A percentile compares a stretch with the other conserved stretches of the same genome.
These are phyloP conservation scores for Cyamopsis tetragonoloba DNA, from an alignment of 306 rosid genomes.

Conservation along the genomic window DNA sequence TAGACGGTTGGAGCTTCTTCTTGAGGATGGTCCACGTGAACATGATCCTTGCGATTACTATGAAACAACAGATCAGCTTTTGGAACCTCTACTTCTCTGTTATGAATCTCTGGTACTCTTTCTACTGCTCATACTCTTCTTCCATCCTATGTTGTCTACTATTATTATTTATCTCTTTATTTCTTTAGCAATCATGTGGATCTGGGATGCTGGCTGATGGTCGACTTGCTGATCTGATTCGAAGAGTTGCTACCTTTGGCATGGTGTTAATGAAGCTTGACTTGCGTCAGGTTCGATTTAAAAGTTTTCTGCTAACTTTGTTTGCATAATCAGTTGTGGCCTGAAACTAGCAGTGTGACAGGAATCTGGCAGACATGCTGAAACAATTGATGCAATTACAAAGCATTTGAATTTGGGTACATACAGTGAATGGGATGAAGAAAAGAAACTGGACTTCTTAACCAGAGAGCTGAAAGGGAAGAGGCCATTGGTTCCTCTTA, in stretches of 20 bases:
- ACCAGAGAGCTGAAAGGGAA: conserved; percentile 74
- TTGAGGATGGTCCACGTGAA: conserved; percentile 73
- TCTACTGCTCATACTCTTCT: background rate
- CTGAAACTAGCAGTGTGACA: conserved; percentile 36
- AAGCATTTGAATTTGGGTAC: conserved; percentile 60
- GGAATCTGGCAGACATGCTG: conserved; percentile 87
- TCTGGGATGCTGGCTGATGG: conserved; percentile 84
- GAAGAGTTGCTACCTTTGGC: conserved; percentile 59
- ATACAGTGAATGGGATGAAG: conserved; percentile 87
- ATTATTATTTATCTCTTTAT: conserved; percentile 14
- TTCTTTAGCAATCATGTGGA: conserved; percentile 79
- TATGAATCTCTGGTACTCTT: conserved; percentile 74
- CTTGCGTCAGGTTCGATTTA: conserved; percentile 62
- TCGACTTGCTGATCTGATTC: conserved; percentile 71
- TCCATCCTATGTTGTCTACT: background rate
- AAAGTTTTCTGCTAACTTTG: background rate
- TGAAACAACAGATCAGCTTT: conserved; percentile 66
- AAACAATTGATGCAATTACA: conserved; percentile 71
- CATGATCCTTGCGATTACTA: conserved; percentile 53
- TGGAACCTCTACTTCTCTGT: conserved; percentile 79
- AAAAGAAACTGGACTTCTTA: conserved; percentile 65
- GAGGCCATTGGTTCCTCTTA: conserved; percentile 66
- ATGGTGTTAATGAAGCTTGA: conserved; percentile 81
- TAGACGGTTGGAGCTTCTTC: conserved; percentile 70
- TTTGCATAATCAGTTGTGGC: conserved; percentile 7